Base-by-base conservation (phyloP, 2,329 filamentous ascomycete genomes). In the Ophiocordyceps camponoti-floridani region DNA sequence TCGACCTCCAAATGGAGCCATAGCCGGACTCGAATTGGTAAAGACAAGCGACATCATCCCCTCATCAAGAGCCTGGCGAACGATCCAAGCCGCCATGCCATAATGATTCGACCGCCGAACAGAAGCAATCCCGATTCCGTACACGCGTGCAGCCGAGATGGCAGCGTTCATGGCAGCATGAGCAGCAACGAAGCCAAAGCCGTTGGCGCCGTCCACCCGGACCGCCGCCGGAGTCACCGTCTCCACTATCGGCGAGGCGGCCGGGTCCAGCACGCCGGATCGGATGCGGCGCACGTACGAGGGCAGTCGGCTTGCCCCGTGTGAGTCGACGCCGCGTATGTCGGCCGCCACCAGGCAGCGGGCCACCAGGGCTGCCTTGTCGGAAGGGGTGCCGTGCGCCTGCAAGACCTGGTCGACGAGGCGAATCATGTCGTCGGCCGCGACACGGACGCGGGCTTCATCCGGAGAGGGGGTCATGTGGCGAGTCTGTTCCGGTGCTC, bases 81-180 rank as follows among this genome's bases (percentile, higher is more conserved):
- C 82, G 0, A 87, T 56, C 81, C 83, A 89, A 0, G 84, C 84
- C 4, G 73, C 73, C 84, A 91, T 91, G 45, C 84, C 84, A 53
- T 84, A 88, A 58, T 89, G 83, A 53, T 89, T 89, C 38, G 78
- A 83, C 60, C 82, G 79, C 58, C 79, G 82, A 54, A 89, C 68
- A 47, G 73, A 76, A 0, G 81, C 80, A 72, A 91, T 78, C 26
- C 84, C 84, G 49, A 89, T 83, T 12, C 83, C 83, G 53, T 70
- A 77, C 2, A 62, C 57, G 23, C 65, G 61, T 0, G 83, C 83
- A 61, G 82, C 78, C 10, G 73, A 67, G 41, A 87, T 75, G 0
- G 83, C 83, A 0, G 69, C 68, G 1, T 60, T 58, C 77, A 89
- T 88, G 26, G 72, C 83, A 45, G 62, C 53, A 41, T 77, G 68